Evolutionary conservation across 2,329 filamentous ascomycete species (phyloP), one percentile per base, ranked within the genome.

Genomic region (Phyllosticta citrichinensis): DNA sequence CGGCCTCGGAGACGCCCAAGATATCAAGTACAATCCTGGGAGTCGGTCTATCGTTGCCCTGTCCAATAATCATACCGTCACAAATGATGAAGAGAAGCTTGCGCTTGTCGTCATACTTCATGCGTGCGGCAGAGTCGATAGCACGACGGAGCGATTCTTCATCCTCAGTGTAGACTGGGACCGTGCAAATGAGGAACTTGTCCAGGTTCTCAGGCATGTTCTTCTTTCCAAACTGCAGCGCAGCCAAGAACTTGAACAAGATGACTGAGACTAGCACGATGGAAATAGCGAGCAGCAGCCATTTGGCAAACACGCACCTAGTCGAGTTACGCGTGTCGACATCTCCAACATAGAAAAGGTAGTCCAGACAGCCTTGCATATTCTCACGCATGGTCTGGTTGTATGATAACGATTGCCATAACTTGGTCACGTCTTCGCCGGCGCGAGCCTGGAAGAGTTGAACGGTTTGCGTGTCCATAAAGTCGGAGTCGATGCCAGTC

Each of bases 11-110:
- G 30, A 99, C 94, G 65, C 94, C 94, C 5, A 99, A 81, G 79
- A 99, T 99, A 69, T 99, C 94, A 60, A 99, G 82, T 24, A 99
- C 92, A 66, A 99, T 99, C 64, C 92, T 86, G 52, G 94, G 94
- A 0, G 94, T 99, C 6, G 94, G 91, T 64, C 91, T 85, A 73
- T 99, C 94, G 75, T 99, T 99, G 70, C 94, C 94, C 77, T 97
- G 92, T 69, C 94, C 94, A 66, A 99, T 95, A 79, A 99, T 99
- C 93, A 99, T 97, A 76, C 94, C 94, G 70, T 99, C 94, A 70
- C 94, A 99, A 65, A 99, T 81, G 64, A 99, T 82, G 66, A 96
- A 85, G 25, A 99, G 80, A 12, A 99, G 82, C 79, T 99, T 99
- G 70, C 94, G 90, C 79, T 99, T 99, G 73, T 99, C 93, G 69